Evolutionary conservation across 1,284 basidiomycete genomes (phyloP).

Genomic region (Anthracocystis panici-leucophaei): DNA sequence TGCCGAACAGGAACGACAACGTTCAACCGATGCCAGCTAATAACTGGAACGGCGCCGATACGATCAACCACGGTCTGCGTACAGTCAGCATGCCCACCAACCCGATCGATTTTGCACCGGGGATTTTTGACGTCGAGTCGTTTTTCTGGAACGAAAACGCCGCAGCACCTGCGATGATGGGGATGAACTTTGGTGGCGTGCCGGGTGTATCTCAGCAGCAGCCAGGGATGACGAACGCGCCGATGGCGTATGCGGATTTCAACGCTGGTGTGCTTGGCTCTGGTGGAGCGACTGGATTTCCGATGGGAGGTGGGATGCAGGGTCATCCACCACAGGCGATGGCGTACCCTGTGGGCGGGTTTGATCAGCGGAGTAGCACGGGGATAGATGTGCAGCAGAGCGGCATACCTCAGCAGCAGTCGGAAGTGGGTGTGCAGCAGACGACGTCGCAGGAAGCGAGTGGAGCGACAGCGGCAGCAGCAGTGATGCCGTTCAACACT

Average conservation of each 20-base stretch:
- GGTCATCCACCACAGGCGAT: not conserved
- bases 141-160: conserved; percentile 64
- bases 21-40: not conserved
- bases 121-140: conserved; percentile 58
- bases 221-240: not conserved
- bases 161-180: conserved; percentile 26
- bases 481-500: conserved; percentile 18
- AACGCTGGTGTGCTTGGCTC: conserved; percentile 2
- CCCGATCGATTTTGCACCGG: conserved; percentile 33
- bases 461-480: conserved; percentile 4
- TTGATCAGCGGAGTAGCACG: not conserved
- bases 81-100: not conserved
- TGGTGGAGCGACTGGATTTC: not conserved
- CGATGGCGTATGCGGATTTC: conserved; percentile 8
- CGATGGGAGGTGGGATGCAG: no score
- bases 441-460: not conserved
- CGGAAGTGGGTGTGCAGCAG: not conserved
- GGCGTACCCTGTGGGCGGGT: not conserved
- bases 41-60: conserved; percentile 6
- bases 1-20: not conserved
- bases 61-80: not conserved
- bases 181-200: conserved; percentile 16
- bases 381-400: not conserved
- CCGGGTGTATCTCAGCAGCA: conserved; percentile 1
- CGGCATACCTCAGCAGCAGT: not conserved